Evolutionary conservation across 164 flowering plant genomes (phyloP), one percentile per base, ranked within the genome.

Genomic region (Tetracentron sinense): DNA sequence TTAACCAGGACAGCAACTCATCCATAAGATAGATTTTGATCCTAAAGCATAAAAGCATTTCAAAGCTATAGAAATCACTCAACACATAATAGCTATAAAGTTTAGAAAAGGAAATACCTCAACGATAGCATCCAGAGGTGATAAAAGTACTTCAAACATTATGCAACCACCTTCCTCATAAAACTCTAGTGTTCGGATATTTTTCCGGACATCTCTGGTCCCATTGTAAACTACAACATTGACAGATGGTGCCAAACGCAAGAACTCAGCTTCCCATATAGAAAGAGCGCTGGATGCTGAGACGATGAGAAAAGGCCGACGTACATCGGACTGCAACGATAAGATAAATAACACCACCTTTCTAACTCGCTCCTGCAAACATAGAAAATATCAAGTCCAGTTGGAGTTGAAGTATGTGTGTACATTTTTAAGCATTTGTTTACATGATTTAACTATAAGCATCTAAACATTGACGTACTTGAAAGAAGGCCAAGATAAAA

Each of bases 201-300:
- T 69, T 56, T 66, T 68, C 46, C 92, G 75, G 0, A 72, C 64
- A 53, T 78, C 79, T 71, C 59, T 78, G 58, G 49, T 72, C 55
- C 90, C 97, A 73, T 46, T 67, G 61, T 86, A 90, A 57, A 79
- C 78, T 46, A 86, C 82, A 66, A 78, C 74, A 79, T 80, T 74
- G 22, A 82, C 23, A 67, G 83, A 75, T 56, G 86, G 80, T 21
- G 82, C 88, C 66, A 83, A 56, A 23, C 62, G 81, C n/a, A 63
- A 54, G 49, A 90, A 82, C 69, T 81, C 89, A 67, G 80, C 67
- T 59, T 88, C 92, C 97, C 95, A 88, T 28, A 47, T 66, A 69
- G 72, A 31, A 61, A 83, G 71, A 15, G 78, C 62, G 38, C 67
- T 22, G 27, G 77, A 54, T 47, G 77, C 56, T 44, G 90, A 61